A percentile compares a stretch with the other conserved stretches of the same genome.
Evolutionary conservation across 257 asterid genomes (phyloP).

Genomic region (Solanum phureja): DNA sequence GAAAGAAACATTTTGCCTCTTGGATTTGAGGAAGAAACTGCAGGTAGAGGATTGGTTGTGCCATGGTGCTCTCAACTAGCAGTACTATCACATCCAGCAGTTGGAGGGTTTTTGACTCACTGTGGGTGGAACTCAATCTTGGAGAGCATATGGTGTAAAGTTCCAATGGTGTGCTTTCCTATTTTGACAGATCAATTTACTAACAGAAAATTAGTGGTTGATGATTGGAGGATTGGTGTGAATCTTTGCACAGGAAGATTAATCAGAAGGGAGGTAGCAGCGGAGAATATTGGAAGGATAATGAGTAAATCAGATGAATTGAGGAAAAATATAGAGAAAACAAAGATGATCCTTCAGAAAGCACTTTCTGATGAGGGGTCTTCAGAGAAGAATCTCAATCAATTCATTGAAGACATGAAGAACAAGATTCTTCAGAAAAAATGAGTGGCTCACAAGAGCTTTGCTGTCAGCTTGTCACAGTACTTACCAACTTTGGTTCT

Average conservation of each 20-base stretch:
- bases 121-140: conserved; percentile 7
- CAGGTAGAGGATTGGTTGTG: conserved; percentile 3
- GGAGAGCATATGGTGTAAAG: conserved; percentile 1
- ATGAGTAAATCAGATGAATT: not conserved
- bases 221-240: conserved; percentile 1
- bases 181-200: not conserved
- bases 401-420: not conserved
- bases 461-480: not conserved
- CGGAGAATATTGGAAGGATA: not conserved
- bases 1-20: too few relatives aligned
- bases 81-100: conserved; percentile 12
- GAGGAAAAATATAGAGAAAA: not conserved
- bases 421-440: not conserved
- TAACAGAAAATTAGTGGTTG: conserved; percentile 1
- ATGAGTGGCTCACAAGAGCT: not conserved
- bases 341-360: not conserved
- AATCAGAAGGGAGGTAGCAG: not conserved
- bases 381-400: not conserved
- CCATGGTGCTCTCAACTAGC: conserved; percentile 7
- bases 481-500: not conserved
- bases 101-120: conserved; percentile 4
- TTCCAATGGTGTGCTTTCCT: conserved; percentile 6
- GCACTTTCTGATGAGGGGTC: not conserved
- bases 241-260: not conserved
- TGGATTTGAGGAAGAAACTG: too few relatives aligned